Base-by-base conservation (phyloP, 352 stramenopile genomes). In the Pilasporangium apinafurcum region DNA sequence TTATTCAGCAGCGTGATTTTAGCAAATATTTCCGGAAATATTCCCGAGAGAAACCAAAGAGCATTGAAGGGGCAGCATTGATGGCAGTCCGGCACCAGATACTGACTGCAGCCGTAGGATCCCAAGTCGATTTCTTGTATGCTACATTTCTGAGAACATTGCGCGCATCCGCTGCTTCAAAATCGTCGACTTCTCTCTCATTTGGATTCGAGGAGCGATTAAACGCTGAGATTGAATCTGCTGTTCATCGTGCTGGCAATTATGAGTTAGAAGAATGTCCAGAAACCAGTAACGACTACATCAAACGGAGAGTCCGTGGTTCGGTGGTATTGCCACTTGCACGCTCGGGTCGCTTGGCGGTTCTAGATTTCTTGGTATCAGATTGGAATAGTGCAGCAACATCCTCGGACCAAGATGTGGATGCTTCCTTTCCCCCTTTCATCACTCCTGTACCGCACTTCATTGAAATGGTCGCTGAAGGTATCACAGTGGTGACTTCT, bases 1-100 rank as follows among this genome's bases (percentile, higher is more conserved):
- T 86, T 10, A 57, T 86, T 27, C 75, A 88, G 28, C 75, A 86
- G 43, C 68, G 73, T 16, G 70, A 88, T 46, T 54, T 65, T 13
- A 57, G 59, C 14, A 18, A 56, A 4, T 66, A 77, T 35, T 65
- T 85, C 28, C 60, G 77, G 38, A 56, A 81, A 21, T 67, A 86
- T 29, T 45, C 51, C 26, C 59, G 48, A 17, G 44, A 76, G 24
- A 43, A 56, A 16, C 32, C 54, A 14, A 47, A 26, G 29, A 68
- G 44, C 24, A 32, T 51, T 8, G 68, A 68, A 25, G 44, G 34
- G 27, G 67, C 64, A 10, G 62, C 64, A 16, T 68, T 85, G 38
- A 36, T 86, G 48, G 37, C 61, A 27, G 55, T 62, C 46, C 61
- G 61, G 8, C 57, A 75, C 18, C 42, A 49, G 20, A 44, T 75